These are phyloP conservation scores for Lachancea sp. DNA, from an alignment of 805 yeast genomes.

Conservation along the genomic window DNA sequence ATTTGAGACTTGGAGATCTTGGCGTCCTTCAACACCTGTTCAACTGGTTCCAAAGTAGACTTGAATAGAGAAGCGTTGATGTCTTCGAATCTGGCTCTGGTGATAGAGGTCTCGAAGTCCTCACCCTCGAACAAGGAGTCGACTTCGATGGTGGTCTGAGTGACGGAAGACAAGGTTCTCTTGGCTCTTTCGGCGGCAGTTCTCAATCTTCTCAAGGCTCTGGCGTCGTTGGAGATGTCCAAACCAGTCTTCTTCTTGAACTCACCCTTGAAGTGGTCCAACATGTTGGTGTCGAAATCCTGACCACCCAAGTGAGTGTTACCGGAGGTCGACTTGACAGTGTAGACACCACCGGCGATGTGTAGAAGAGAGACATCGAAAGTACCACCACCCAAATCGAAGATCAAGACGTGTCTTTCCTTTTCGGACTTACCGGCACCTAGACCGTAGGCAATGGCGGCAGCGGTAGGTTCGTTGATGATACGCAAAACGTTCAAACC, in stretches of 20 bases:
- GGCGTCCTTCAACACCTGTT: conserved; percentile 90
- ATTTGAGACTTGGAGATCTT: conserved; percentile 76
- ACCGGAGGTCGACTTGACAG: conserved; percentile 98
- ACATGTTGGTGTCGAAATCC: conserved; percentile 95
- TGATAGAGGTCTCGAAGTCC: conserved; percentile 86
- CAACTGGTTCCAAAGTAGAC: conserved; percentile 91
- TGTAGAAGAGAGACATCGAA: conserved; percentile 92
- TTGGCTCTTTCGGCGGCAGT: conserved; percentile 99
- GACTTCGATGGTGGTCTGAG: conserved; percentile 94
- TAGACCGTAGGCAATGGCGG: conserved; percentile 98
- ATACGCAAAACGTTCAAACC: conserved; percentile 73
- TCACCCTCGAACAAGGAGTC: conserved; percentile 94
- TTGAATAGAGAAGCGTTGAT: conserved; percentile 88
- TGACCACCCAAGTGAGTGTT: conserved; percentile 99
- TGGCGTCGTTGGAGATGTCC: conserved; percentile 84
- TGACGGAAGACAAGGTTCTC: conserved; percentile 94
- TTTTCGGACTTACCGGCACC: conserved; percentile 79
- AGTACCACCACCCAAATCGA: conserved; percentile 98
- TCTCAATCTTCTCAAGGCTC: conserved; percentile 97
- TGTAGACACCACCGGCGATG: conserved; percentile 94
- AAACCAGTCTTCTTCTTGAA: conserved; percentile 93
- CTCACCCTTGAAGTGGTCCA: conserved; percentile 86
- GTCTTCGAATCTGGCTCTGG: conserved; percentile 98
- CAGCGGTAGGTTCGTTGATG: conserved; percentile 86
- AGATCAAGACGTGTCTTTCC: conserved; percentile 85